Percentiles rank a stretch among this genome's conserved stretches.
These are phyloP conservation scores for Boletus albobrunnescens DNA, from an alignment of 1,284 basidiomycete genomes.

Conservation along the genomic window DNA sequence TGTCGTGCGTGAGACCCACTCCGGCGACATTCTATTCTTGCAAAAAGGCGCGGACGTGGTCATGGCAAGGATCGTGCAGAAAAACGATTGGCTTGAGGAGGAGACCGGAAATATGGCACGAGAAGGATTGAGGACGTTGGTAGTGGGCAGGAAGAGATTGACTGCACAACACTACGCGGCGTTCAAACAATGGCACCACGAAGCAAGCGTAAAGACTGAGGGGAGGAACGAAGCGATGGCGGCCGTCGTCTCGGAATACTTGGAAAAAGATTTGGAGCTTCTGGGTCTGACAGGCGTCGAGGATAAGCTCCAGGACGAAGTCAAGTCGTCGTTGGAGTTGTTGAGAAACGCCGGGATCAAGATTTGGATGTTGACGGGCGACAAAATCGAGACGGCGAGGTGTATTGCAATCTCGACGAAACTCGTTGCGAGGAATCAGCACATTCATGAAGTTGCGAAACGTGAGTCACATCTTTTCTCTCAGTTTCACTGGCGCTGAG, in stretches of 20 bases:
- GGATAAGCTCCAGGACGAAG: conserved; percentile 97
- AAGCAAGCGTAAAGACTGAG: conserved; percentile 75
- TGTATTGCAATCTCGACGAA: conserved; percentile 98
- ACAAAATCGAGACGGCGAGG: conserved; percentile 98
- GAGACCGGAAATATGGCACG: conserved; percentile 98
- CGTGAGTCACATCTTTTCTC: conserved; percentile 45
- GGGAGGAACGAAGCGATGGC: conserved; percentile 81
- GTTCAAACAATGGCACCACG: conserved; percentile 76
- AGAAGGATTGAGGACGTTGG: conserved; percentile 92
- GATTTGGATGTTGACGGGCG: conserved; percentile 99
- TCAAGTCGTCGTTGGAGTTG: conserved; percentile 90
- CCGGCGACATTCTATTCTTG: conserved; percentile 82
- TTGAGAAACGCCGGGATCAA: conserved; percentile 95
- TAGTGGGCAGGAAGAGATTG: conserved; percentile 82
- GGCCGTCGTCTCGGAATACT: conserved; percentile 65
- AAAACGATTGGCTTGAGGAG: conserved; percentile 99
- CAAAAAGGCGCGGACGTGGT: conserved; percentile 99
- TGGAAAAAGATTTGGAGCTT: conserved; percentile 90
- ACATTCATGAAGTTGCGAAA: conserved; percentile 96
- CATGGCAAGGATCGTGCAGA: conserved; percentile 91
- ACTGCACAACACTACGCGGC: conserved; percentile 65
- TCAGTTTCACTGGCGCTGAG: conserved; percentile 2
- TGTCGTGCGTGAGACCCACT: conserved; percentile 75
- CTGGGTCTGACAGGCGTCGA: conserved; percentile 96
- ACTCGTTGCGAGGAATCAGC: conserved; percentile 92